These are phyloP conservation scores for Moricandia moricandioides DNA, from an alignment of 345 rosid genomes.

Conservation along the genomic window DNA sequence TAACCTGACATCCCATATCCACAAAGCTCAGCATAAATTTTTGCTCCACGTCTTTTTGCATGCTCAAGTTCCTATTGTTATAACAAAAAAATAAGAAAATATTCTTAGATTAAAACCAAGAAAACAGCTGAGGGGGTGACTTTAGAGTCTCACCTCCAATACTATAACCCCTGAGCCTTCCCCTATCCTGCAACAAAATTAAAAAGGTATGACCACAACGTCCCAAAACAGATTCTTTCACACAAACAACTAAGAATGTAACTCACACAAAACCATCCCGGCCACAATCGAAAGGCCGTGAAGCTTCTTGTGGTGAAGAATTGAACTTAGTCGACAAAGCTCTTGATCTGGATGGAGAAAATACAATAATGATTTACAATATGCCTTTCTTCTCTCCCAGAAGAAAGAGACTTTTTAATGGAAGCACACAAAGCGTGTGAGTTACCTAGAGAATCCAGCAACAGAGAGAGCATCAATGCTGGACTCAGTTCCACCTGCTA, in stretches of 20 bases:
- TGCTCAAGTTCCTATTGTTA: constrained; percentile 79
- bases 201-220: constrained; percentile 9
- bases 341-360: constrained; percentile 55
- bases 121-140: not conserved
- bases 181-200: constrained; percentile 68
- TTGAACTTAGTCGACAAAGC: constrained; percentile 84
- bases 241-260: not conserved
- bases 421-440: not conserved
- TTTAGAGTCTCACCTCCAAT: constrained; percentile 63
- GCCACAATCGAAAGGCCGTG: constrained; percentile 87
- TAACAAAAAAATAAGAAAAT: constrained; percentile 14
- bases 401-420: not conserved
- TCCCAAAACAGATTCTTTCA: constrained; percentile 3
- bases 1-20: constrained; percentile 99
- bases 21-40: constrained; percentile 83
- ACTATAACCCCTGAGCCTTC: constrained; percentile 89
- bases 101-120: not conserved
- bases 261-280: constrained; percentile 99
- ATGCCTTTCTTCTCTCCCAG: not conserved
- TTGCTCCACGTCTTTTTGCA: constrained; percentile 83
- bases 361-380: not conserved
- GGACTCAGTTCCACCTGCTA: constrained; percentile 95
- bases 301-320: constrained; percentile 77
- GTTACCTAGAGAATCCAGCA: constrained; percentile 91
- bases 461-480: constrained; percentile 95